phyloP scores from a whole-genome alignment of 2,329 filamentous ascomycete genomes.

The Parascedosporium putredinis region DNA sequence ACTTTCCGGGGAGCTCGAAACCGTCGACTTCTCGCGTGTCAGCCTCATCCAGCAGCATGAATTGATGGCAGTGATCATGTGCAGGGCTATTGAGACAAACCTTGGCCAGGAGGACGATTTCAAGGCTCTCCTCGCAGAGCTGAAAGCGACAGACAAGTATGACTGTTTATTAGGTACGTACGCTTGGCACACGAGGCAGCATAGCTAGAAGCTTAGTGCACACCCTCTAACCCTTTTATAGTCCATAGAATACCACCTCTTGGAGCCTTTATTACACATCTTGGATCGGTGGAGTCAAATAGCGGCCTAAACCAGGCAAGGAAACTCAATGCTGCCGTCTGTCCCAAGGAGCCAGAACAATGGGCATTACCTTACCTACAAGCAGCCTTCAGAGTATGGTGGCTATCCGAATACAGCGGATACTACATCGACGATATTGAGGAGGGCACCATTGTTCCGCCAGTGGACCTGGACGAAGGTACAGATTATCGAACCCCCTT shows the following conservation, averaged over 20 bases:
- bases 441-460: conserved; percentile 42
- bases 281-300: conserved; percentile 67
- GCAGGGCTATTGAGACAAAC: conserved; percentile 65
- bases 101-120: conserved; percentile 66
- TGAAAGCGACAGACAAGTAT: conserved; percentile 66
- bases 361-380: conserved; percentile 71
- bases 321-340: conserved; percentile 58
- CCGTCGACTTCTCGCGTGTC: conserved; percentile 67
- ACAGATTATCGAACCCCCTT: background rate
- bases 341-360: conserved; percentile 53
- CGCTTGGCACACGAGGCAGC: conserved; percentile 11
- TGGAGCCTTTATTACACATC: conserved; percentile 64
- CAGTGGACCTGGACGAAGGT: conserved; percentile 53
- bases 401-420: conserved; percentile 88
- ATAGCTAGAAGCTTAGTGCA: background rate
- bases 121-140: conserved; percentile 53
- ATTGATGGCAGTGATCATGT: conserved; percentile 68
- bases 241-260: conserved; percentile 78
- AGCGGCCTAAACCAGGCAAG: conserved; percentile 58
- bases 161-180: conserved; percentile 48
- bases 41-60: conserved; percentile 88
- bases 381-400: conserved; percentile 70
- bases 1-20: conserved; percentile 58
- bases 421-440: conserved; percentile 70
- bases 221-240: conserved; percentile 9